These are phyloP conservation scores for Yamadazyma phyllophila DNA, from an alignment of 805 yeast genomes.

Conservation along the genomic window DNA sequence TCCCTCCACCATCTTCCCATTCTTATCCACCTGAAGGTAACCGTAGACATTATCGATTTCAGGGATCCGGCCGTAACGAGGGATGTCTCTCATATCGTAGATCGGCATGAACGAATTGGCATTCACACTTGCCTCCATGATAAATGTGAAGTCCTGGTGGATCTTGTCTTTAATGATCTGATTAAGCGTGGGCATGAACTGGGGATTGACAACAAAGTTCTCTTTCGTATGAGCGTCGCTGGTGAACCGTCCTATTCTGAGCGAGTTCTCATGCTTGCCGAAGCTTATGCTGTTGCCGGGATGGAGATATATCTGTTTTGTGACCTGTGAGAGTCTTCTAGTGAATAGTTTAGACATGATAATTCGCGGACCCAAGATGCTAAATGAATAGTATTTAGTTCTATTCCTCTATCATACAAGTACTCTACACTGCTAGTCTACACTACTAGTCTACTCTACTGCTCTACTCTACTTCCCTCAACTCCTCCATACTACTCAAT, in stretches of 20 bases:
- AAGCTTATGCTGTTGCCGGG: slow-evolving; percentile 12
- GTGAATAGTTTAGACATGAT: background rate
- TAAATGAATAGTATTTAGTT: too few relatives aligned
- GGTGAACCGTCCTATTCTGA: slow-evolving; percentile 11
- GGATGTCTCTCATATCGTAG: slow-evolving; percentile 65
- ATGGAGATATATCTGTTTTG: slow-evolving; percentile 14
- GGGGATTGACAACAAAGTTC: slow-evolving; percentile 22
- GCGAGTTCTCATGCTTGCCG: slow-evolving; percentile 6
- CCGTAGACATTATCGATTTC: slow-evolving; percentile 72
- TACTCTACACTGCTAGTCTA: too few relatives aligned
- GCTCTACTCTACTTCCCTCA: background rate
- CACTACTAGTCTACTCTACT: too few relatives aligned
- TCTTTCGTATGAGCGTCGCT: slow-evolving; percentile 4
- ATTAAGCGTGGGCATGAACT: slow-evolving; percentile 29
- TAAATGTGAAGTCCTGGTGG: slow-evolving; percentile 49
- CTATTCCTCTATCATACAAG: too few relatives aligned
- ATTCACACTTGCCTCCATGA: slow-evolving; percentile 54
- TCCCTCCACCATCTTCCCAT: slow-evolving; percentile 53
- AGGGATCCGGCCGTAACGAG: slow-evolving; percentile 64
- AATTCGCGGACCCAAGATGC: too few relatives aligned
- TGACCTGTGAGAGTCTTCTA: slow-evolving; percentile 10
- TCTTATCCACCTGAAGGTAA: slow-evolving; percentile 55
- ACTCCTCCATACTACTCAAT: background rate
- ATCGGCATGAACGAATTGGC: slow-evolving; percentile 62
- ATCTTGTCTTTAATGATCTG: slow-evolving; percentile 21